Evolutionary conservation across 192 early-diverging fungal species (phyloP).

Genomic region (Podila epicladia): DNA sequence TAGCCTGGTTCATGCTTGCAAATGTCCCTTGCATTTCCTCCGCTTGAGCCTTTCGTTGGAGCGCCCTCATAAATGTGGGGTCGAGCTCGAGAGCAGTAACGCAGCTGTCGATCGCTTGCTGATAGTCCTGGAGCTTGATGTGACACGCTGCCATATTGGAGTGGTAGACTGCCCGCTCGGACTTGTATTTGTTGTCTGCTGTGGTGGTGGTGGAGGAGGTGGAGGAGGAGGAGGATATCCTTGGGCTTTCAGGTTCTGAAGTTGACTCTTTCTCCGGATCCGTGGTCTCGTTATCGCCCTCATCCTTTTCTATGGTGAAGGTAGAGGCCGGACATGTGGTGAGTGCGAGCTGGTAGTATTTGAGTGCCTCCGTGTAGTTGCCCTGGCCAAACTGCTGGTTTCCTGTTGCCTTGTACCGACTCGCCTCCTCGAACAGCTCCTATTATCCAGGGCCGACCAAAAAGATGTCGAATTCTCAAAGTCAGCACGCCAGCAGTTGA

Average conservation of each 20-base stretch:
- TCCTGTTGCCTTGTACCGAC: slow-evolving; percentile 55
- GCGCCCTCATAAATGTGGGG: slow-evolving; percentile 67
- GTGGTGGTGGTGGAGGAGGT: not conserved
- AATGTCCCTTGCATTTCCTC: slow-evolving; percentile 62
- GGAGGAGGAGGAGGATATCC: not conserved
- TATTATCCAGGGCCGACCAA: slow-evolving; percentile 6
- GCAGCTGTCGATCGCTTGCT: slow-evolving; percentile 21
- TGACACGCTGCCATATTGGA: slow-evolving; percentile 75
- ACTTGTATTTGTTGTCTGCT: slow-evolving; percentile 10
- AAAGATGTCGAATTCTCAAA: not conserved
- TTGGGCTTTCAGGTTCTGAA: not conserved
- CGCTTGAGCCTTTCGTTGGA: slow-evolving; percentile 68
- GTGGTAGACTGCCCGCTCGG: slow-evolving; percentile 62
- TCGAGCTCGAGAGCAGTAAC: slow-evolving; percentile 59
- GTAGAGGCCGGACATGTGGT: slow-evolving; percentile 51
- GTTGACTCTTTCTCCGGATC: not conserved
- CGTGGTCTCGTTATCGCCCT: slow-evolving; percentile 11
- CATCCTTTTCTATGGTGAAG: slow-evolving; percentile 2
- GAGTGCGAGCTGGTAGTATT: slow-evolving; percentile 55
- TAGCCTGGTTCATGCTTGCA: slow-evolving; percentile 44
- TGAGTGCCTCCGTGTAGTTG: slow-evolving; percentile 55
- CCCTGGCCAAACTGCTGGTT: slow-evolving; percentile 57
- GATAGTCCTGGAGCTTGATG: slow-evolving; percentile 55
- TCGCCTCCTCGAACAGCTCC: slow-evolving; percentile 56
- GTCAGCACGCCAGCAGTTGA: not conserved